phyloP scores from a whole-genome alignment of 2,329 filamentous ascomycete genomes.

The Pestalotiopsis sp. region DNA sequence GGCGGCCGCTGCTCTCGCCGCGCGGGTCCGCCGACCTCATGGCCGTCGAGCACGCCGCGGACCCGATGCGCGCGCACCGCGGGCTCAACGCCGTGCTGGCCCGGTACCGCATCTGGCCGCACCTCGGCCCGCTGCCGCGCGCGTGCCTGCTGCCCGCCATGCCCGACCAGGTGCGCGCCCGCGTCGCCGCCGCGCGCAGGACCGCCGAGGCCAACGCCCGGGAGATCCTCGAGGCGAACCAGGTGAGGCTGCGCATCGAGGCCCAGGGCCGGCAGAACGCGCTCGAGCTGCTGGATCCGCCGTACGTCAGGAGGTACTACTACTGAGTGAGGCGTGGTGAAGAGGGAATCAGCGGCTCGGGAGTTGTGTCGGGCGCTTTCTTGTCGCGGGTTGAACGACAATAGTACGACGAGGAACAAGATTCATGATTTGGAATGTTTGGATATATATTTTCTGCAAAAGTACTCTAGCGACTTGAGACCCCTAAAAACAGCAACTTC shows the following conservation, averaged over 20 bases:
- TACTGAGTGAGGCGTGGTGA: not conserved
- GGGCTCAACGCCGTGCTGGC: conserved; percentile 10
- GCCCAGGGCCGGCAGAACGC: conserved; percentile 12
- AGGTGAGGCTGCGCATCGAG: not conserved
- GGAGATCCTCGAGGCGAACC: conserved; percentile 13
- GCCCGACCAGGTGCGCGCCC: conserved; percentile 11
- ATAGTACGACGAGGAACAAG: not conserved
- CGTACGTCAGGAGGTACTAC: conserved; percentile 1
- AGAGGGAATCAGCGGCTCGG: not conserved
- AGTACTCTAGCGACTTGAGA: not conserved
- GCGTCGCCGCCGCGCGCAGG: conserved; percentile 3
- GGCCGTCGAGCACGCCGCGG: conserved; percentile 18
- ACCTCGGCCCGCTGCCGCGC: conserved; percentile 13
- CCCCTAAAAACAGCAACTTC: not conserved
- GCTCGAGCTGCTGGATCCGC: not conserved
- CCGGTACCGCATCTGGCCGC: conserved; percentile 14
- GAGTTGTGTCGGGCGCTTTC: not conserved
- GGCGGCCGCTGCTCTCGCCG: conserved; percentile 20
- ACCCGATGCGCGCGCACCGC: conserved; percentile 13
- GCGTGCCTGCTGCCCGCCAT: not conserved
- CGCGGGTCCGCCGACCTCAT: conserved; percentile 20
- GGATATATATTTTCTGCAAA: not conserved
- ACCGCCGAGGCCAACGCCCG: conserved; percentile 9
- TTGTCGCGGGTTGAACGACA: not conserved
- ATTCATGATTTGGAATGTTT: not conserved